Evolutionary conservation across 495 filamentous ascomycete species (phyloP).

Genomic region (Penicillium coprophilum): DNA sequence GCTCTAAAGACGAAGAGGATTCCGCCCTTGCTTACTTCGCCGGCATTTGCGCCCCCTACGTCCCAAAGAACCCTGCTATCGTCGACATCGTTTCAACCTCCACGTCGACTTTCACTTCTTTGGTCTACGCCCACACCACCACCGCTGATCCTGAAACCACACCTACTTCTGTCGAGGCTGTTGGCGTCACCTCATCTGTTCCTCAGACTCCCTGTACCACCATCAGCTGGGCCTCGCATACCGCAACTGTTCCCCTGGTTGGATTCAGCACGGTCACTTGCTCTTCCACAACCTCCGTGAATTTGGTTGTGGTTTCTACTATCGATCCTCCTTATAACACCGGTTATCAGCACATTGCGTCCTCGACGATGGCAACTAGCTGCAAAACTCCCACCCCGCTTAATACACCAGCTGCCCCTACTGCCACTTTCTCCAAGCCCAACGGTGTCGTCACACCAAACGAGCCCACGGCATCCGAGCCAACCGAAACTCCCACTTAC

Average conservation of each 20-base stretch:
- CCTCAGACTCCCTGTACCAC: constrained; percentile 56
- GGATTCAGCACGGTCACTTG: constrained; percentile 59
- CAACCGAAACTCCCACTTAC: background rate
- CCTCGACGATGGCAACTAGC: background rate
- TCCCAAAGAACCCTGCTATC: constrained; percentile 77
- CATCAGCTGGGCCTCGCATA: constrained; percentile 58
- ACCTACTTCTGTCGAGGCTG: background rate
- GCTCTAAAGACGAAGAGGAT: constrained; percentile 58
- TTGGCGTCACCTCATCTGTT: background rate
- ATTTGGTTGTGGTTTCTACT: constrained; percentile 14
- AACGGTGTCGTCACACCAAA: too few species aligned
- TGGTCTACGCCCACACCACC: constrained; percentile 21
- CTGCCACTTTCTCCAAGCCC: background rate
- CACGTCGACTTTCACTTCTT: constrained; percentile 27
- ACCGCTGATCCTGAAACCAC: constrained; percentile 29
- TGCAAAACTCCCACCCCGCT: background rate
- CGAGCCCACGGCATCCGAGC: background rate
- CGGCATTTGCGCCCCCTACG: constrained; percentile 80
- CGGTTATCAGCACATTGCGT: background rate
- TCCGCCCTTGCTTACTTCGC: constrained; percentile 78
- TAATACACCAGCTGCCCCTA: background rate
- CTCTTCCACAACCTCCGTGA: constrained; percentile 29
- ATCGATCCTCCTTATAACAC: background rate
- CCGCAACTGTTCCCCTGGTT: constrained; percentile 70
- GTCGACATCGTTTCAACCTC: constrained; percentile 64